Percentiles rank a stretch among this genome's conserved stretches.
Evolutionary conservation across 2,329 filamentous ascomycete genomes (phyloP).

Genomic region (Fusarium gaditjirri): DNA sequence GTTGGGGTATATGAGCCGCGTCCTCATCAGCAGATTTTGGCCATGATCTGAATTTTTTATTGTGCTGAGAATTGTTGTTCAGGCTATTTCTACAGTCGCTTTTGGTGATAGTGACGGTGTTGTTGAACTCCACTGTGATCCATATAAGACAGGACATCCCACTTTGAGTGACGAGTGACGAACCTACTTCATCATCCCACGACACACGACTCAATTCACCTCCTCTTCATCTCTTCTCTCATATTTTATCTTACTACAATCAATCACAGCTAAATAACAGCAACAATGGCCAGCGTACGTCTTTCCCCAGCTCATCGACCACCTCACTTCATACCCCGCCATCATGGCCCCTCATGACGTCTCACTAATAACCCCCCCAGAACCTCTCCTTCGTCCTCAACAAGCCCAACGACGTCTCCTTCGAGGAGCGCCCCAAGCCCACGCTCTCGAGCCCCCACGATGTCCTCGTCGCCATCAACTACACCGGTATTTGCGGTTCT

Average conservation of each 20-base stretch:
- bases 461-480: conserved; percentile 83
- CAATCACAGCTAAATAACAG: background rate
- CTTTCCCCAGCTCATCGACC: background rate
- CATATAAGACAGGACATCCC: conserved; percentile 37
- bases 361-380: conserved; percentile 52
- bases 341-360: conserved; percentile 35
- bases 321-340: conserved; percentile 18
- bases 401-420: conserved; percentile 76
- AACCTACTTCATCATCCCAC: conserved; percentile 9
- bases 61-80: conserved; percentile 1
- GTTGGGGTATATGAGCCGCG: conserved; percentile 37
- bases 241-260: background rate
- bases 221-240: background rate
- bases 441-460: conserved; percentile 73
- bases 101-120: background rate
- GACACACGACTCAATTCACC: background rate
- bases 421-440: conserved; percentile 80
- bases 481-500: conserved; percentile 89
- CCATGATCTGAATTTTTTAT: conserved; percentile 13
- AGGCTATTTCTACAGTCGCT: conserved; percentile 12
- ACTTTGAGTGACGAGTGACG: background rate
- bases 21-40: conserved; percentile 38
- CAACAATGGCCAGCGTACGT: conserved; percentile 44
- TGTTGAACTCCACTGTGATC: conserved; percentile 31
- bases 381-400: conserved; percentile 89